Percentiles rank a stretch among this genome's conserved stretches.
Evolutionary conservation across 1,284 basidiomycete genomes (phyloP).

Genomic region (Cryptococcus depauperatus): DNA sequence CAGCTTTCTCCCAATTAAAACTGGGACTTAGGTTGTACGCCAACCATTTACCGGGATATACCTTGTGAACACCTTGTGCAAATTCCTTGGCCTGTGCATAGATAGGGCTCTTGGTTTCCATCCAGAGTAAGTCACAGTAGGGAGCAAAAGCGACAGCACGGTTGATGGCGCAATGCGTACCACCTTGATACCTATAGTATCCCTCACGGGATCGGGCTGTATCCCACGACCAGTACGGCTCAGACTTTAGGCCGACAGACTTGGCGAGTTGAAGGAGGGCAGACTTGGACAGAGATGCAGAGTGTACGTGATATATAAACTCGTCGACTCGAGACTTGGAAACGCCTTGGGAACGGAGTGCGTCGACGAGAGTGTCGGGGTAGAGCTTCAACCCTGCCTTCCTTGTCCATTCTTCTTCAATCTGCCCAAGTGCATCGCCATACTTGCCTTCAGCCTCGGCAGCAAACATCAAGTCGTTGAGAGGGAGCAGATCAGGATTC

Average conservation of each 20-base stretch:
- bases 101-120: conserved; percentile 99
- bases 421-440: conserved; percentile 69
- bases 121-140: conserved; percentile 87
- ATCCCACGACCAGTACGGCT: conserved; percentile 81
- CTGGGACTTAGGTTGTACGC: conserved; percentile 89
- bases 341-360: conserved; percentile 59
- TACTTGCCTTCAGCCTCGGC: conserved; percentile 73
- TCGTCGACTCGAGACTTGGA: conserved; percentile 38
- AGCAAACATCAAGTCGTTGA: conserved; percentile 73
- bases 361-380: conserved; percentile 63
- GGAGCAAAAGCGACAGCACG: conserved; percentile 89
- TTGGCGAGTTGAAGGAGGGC: conserved; percentile 68
- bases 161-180: conserved; percentile 88
- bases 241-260: conserved; percentile 63
- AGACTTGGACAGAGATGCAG: conserved; percentile 51
- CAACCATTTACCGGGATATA: conserved; percentile 78
- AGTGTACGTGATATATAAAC: conserved; percentile 28
- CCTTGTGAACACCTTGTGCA: conserved; percentile 73
- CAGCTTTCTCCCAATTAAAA: conserved; percentile 81
- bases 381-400: conserved; percentile 73
- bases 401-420: conserved; percentile 80
- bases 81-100: conserved; percentile 89
- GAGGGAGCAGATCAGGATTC: conserved; percentile 59
- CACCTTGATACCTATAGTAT: conserved; percentile 87
- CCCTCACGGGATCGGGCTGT: conserved; percentile 88